Conservation (phyloP, 768 basidiomycete genomes). For the Coprinopsis sp. region DNA sequence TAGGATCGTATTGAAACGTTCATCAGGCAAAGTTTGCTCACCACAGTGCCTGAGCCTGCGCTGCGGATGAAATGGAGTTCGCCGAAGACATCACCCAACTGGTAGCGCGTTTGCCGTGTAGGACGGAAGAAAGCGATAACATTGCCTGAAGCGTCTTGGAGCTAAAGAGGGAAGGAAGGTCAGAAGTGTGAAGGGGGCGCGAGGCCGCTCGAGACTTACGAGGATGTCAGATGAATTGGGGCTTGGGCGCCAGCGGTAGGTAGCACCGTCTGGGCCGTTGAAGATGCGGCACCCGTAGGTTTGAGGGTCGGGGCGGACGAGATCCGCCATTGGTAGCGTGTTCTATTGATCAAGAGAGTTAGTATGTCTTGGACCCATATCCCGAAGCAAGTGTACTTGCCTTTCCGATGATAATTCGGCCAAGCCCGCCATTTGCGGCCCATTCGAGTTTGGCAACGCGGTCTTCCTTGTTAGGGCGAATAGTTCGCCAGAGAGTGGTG, state of each 20-base stretch:
- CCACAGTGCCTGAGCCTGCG: constrained; percentile 79
- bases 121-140: constrained; percentile 80
- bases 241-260: constrained; percentile 78
- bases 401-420: constrained; percentile 83
- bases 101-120: constrained; percentile 73
- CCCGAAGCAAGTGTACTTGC: constrained; percentile 32
- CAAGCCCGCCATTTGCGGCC: constrained; percentile 77
- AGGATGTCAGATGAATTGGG: constrained; percentile 52
- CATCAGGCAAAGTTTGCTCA: constrained; percentile 32
- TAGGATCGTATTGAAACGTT: constrained; percentile 10
- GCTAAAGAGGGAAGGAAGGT: constrained; percentile 36
- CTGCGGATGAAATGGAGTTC: constrained; percentile 79
- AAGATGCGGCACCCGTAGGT: constrained; percentile 62
- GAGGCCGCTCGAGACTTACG: constrained; percentile 35
- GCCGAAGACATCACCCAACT: constrained; percentile 81
- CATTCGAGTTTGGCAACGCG: constrained; percentile 86
- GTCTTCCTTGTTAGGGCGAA: constrained; percentile 82
- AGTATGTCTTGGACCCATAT: constrained; percentile 18
- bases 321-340: constrained; percentile 76
- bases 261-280: constrained; percentile 77
- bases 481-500: constrained; percentile 76
- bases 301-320: constrained; percentile 65
- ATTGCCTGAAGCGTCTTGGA: constrained; percentile 64
- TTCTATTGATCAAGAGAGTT: constrained; percentile 43
- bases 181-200: constrained; percentile 14